Base-by-base conservation (phyloP, 352 stramenopile species). In the Phytophthora meadii region DNA sequence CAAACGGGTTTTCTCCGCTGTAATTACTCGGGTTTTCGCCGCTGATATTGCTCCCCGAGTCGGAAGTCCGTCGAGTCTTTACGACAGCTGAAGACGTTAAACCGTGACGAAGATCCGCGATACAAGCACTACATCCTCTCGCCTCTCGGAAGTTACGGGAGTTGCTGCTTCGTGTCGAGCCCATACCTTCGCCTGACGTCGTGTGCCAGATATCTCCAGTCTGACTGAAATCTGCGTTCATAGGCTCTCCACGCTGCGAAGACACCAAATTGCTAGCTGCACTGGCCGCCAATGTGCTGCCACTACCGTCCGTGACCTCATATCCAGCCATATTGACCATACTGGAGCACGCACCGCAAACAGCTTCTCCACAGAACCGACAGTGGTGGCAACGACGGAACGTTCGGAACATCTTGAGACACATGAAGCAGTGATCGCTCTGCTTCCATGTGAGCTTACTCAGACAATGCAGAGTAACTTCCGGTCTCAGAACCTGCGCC, bases 361-460 rank as follows among this genome's bases (percentile, higher is more conserved):
- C 81, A 14, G 82, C 77, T 27, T 90, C 80, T 14, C 84, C 84
- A 44, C 84, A 93, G 51, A 93, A 82, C 0, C 84, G 84, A 58
- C 84, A 93, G 68, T 93, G 82, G 52, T 93, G 84, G 32, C 82
- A 88, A 15, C 77, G 77, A 0, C 82, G 81, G 64, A 94, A 92
- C 10, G 83, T 82, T 36, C 79, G 79, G 49, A 92, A 92, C 64
- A 77, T 80, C 63, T 88, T 88, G 19, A 89, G 64, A 53, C 84
- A 92, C 56, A 90, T 74, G 52, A 74, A 77, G 46, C 84, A 92
- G 68, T 88, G 75, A 61, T 88, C 74, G 60, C 79, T 90, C 39
- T 83, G 64, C 54, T 84, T 84, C 85, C 85, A 93, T 41, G 72
- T 72, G 22, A 67, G 56, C 28, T 74, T 75, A 50, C 63, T 77